A percentile compares a stretch with the other conserved stretches of the same genome.
Evolutionary conservation across 176 grass and related monocot species (phyloP).

Genomic region (Otatea glauca): DNA sequence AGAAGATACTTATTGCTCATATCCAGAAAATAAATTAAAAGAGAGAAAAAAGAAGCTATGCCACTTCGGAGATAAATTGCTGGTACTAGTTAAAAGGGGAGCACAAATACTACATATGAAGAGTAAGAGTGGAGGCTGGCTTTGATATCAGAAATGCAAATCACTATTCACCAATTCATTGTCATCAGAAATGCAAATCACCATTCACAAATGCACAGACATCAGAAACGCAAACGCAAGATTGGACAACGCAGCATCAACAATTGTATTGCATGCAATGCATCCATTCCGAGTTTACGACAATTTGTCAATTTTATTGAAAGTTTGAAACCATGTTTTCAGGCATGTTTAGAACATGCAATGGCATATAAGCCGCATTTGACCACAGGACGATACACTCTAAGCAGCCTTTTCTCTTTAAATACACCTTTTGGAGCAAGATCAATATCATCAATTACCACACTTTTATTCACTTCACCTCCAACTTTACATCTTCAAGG

Average conservation of each 20-base stretch:
- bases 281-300: neutral
- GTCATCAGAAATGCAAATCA: neutral
- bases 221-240: neutral
- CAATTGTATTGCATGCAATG: neutral
- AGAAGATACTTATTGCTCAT: neutral
- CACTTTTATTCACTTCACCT: slow-evolving; percentile 47
- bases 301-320: slow-evolving; percentile 37
- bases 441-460: slow-evolving; percentile 38
- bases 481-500: slow-evolving; percentile 45
- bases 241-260: neutral
- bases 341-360: slow-evolving; percentile 40
- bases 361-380: slow-evolving; percentile 44
- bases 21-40: neutral
- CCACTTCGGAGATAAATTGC: neutral
- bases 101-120: neutral
- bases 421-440: slow-evolving; percentile 45
- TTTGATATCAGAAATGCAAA: neutral
- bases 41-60: neutral
- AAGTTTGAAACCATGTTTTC: slow-evolving; percentile 21
- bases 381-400: slow-evolving; percentile 27
- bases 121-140: neutral
- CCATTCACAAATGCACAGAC: neutral
- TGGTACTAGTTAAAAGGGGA: no score
- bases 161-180: neutral
- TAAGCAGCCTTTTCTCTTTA: slow-evolving; percentile 6